A percentile compares a stretch with the other conserved stretches of the same genome.
These are phyloP conservation scores for Parachaetomium inaequale DNA, from an alignment of 495 filamentous ascomycete genomes.

Conservation along the genomic window DNA sequence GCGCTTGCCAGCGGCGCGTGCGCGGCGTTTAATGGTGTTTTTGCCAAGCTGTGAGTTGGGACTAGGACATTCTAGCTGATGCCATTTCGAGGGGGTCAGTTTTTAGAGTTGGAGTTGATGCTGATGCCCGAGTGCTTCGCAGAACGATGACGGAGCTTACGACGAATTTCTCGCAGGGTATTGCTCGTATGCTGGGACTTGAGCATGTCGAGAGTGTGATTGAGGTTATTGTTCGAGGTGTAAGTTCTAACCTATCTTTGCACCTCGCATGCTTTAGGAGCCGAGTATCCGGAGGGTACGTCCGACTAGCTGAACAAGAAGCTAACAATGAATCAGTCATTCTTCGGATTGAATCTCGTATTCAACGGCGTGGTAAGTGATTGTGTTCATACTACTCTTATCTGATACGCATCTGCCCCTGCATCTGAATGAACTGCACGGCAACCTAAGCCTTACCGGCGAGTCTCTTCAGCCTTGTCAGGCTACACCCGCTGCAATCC, in stretches of 20 bases:
- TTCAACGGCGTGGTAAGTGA: slow-evolving; percentile 73
- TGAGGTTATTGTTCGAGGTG: slow-evolving; percentile 64
- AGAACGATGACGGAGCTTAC: slow-evolving; percentile 87
- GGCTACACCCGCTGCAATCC: too few species aligned
- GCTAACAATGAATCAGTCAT: slow-evolving; percentile 52
- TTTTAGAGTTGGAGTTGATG: neutral
- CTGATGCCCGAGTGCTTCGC: neutral
- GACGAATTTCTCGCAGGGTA: slow-evolving; percentile 57
- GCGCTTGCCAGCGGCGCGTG: slow-evolving; percentile 83
- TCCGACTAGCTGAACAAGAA: neutral
- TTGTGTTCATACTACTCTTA: neutral
- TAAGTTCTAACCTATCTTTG: slow-evolving; percentile 42
- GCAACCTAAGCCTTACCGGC: too few species aligned
- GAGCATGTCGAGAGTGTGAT: slow-evolving; percentile 50
- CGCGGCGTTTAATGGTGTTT: slow-evolving; percentile 91
- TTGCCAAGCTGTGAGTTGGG: slow-evolving; percentile 79
- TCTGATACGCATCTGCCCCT: neutral
- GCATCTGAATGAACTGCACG: neutral
- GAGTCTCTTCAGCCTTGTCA: too few species aligned
- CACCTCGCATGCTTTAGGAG: neutral
- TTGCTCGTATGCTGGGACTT: slow-evolving; percentile 61
- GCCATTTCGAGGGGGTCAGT: neutral
- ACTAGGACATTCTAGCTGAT: neutral
- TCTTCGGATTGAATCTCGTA: slow-evolving; percentile 80
- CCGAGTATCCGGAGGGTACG: neutral